Percentiles rank a stretch among this genome's conserved stretches.
Conservation (phyloP, 2,329 filamentous ascomycete genomes). For the Penicillium fuscoglaucum region DNA sequence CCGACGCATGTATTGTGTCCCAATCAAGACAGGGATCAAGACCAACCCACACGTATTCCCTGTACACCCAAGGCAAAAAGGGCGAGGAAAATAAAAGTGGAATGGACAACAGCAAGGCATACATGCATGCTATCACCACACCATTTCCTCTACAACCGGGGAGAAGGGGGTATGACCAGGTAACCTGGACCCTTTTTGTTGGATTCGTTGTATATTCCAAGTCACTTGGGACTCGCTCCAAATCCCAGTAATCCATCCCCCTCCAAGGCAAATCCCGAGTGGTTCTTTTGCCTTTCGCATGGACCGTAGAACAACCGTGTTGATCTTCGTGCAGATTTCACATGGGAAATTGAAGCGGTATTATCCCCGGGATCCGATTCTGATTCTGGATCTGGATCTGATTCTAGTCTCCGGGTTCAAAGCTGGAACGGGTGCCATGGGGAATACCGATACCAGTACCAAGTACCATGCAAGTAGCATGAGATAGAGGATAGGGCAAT, state of each 20-base stretch:
- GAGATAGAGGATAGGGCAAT: neutral
- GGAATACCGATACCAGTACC: neutral
- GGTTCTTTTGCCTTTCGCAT: neutral
- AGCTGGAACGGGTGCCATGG: neutral
- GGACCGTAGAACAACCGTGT: neutral
- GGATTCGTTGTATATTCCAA: neutral
- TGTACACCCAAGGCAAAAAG: neutral
- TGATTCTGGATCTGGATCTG: neutral
- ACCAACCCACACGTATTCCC: neutral
- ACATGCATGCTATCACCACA: constrained; percentile 2
- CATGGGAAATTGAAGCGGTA: neutral
- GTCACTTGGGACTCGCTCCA: neutral
- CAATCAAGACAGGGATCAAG: constrained; percentile 11
- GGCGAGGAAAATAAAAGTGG: neutral
- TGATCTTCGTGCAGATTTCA: neutral
- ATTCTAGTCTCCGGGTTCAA: neutral
- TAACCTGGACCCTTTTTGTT: neutral
- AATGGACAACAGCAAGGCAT: constrained; percentile 1
- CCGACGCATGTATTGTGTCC: constrained; percentile 13
- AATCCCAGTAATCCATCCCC: neutral
- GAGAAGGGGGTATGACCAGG: constrained; percentile 2
- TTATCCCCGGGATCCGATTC: constrained; percentile 1
- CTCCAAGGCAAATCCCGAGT: neutral
- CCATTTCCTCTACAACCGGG: neutral
- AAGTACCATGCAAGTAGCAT: neutral